Evolutionary conservation across 2,329 filamentous ascomycete species (phyloP), one percentile per base, ranked within the genome.

Genomic region (Fusarium tricinctum): DNA sequence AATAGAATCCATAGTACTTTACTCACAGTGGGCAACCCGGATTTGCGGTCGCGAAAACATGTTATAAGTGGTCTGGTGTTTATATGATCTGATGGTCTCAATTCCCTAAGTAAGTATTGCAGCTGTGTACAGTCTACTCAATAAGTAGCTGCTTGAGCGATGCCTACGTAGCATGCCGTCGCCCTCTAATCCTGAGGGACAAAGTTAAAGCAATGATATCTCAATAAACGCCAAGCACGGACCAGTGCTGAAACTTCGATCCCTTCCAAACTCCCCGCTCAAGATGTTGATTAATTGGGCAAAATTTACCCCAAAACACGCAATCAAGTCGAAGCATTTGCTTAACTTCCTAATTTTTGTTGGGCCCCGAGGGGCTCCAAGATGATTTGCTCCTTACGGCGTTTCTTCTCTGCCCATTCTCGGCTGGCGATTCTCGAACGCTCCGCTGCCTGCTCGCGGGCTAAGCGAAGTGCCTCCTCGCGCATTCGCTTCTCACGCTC

Each of bases 321-420:
- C 49, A 7, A 12, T 23, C 13, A 28, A 47, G 40, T 26, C 33
- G n/a, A 52, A 54, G 32, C 30, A n/a, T 30, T 33, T 43, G 30
- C 38, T 30, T 7, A 38, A 30, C 46, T 40, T 40, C 15, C 38
- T 20, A 55, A 15, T 6, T 4, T 33, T 35, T 30, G 48, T 12
- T 59, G 66, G 40, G 50, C 60, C 23, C 43, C 52, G 5, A 67
- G 63, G 17, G 63, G 55, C 30, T 68, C 69, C 35, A 45, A 66
- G 39, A 72, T 45, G 26, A 72, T 69, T 42, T 67, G 47, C 55
- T 79, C 78, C 73, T 81, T 84, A 19, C 76, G 79, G 38, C 81
- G 81, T 73, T 86, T 85, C 77, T 84, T 88, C 74, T 89, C 86
- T 13, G 87, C 87, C 87, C 88, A 90, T 70, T 89, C 85, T 33